A percentile compares a stretch with the other conserved stretches of the same genome.
Conservation (phyloP, 805 yeast species). For the Blastobotrys muscicola region DNA sequence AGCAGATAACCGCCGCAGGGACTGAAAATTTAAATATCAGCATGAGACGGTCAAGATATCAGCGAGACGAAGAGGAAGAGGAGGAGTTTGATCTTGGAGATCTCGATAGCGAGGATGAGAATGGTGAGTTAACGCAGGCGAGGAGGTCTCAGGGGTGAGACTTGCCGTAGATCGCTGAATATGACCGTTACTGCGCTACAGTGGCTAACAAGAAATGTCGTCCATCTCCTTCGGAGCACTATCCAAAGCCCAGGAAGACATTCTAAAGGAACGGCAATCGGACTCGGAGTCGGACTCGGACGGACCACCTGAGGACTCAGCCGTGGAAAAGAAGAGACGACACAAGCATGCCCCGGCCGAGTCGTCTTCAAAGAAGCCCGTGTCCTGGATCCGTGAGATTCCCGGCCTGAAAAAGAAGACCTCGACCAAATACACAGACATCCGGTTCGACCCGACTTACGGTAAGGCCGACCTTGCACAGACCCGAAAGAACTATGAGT, state of each 20-base stretch:
- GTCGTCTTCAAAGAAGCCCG: slow-evolving; percentile 61
- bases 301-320: slow-evolving; percentile 11
- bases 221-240: slow-evolving; percentile 23
- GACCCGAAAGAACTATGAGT: slow-evolving; percentile 69
- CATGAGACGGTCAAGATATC: slow-evolving; percentile 6
- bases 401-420: slow-evolving; percentile 30
- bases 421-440: slow-evolving; percentile 54
- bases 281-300: slow-evolving; percentile 14
- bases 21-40: neutral
- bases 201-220: slow-evolving; percentile 4
- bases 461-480: slow-evolving; percentile 69
- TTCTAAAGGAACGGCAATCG: slow-evolving; percentile 20
- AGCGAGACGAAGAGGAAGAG: slow-evolving; percentile 2
- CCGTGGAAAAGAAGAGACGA: slow-evolving; percentile 26
- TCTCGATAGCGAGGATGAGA: too few relatives aligned
- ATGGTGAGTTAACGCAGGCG: too few relatives aligned
- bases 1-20: too few relatives aligned
- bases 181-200: too few relatives aligned
- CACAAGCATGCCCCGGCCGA: slow-evolving; percentile 86
- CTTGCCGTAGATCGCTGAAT: too few relatives aligned
- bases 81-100: neutral
- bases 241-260: slow-evolving; percentile 21
- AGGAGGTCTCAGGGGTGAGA: too few relatives aligned
- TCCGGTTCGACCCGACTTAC: slow-evolving; percentile 82
- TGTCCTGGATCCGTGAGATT: slow-evolving; percentile 59